A percentile compares a stretch with the other conserved stretches of the same genome.
Evolutionary conservation across 1,284 basidiomycete genomes (phyloP).

Genomic region (Mycena sp.): DNA sequence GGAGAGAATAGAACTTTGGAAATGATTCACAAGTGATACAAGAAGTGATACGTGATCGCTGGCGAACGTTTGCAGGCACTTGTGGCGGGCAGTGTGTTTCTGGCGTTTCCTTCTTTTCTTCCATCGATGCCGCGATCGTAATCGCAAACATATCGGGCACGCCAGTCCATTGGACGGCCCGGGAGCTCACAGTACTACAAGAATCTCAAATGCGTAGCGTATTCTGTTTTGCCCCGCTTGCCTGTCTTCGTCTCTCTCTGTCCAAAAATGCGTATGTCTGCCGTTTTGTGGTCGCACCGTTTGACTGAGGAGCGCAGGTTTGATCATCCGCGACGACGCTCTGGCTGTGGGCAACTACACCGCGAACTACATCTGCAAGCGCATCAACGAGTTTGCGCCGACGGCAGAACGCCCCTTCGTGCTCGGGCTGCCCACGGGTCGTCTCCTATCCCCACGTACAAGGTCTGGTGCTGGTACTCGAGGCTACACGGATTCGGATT

Average conservation of each 20-base stretch:
- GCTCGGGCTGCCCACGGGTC: conserved; percentile 87
- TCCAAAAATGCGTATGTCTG: conserved; percentile 25
- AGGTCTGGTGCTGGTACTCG: conserved; percentile 39
- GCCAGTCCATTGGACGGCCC: no score
- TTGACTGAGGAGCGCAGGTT: conserved; percentile 55
- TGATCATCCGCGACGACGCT: conserved; percentile 86
- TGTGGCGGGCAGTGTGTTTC: no score
- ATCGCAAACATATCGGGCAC: no score
- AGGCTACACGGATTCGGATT: no score
- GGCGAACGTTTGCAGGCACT: no score
- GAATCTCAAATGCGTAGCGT: no score
- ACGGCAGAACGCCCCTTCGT: conserved; percentile 82
- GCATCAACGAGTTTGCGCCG: conserved; percentile 81
- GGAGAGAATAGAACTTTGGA: no score
- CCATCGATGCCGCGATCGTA: no score
- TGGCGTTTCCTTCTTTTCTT: no score
- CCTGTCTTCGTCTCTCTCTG: background rate
- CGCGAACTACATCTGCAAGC: conserved; percentile 82
- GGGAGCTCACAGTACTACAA: no score
- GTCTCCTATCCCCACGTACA: conserved; percentile 89
- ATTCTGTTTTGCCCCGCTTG: conserved; percentile 28
- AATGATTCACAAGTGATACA: no score
- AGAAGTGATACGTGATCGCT: no score
- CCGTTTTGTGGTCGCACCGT: background rate
- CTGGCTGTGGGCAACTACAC: conserved; percentile 76